Percentiles rank a stretch among this genome's conserved stretches.
Conservation (phyloP, 768 basidiomycete species). For the Cyclocybe cylindracea region DNA sequence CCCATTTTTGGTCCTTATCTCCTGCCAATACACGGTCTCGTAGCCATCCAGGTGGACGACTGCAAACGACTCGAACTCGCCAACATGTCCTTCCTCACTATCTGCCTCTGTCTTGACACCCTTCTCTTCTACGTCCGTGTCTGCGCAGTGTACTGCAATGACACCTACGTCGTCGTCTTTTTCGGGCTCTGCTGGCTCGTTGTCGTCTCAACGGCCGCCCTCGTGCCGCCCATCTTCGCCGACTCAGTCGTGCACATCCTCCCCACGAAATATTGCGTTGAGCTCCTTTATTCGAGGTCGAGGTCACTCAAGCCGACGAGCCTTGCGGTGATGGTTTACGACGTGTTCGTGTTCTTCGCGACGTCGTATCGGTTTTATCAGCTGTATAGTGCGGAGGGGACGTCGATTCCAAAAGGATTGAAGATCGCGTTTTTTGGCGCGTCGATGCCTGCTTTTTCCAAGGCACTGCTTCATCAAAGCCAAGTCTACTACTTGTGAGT, state of each 20-base stretch:
- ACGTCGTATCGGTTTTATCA: conserved; percentile 5
- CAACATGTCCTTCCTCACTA: conserved; percentile 3
- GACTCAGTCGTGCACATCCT: not conserved
- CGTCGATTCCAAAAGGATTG: not conserved
- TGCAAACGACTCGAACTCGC: conserved; percentile 7
- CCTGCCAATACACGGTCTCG: not conserved
- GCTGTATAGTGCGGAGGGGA: not conserved
- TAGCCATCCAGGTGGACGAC: conserved; percentile 5
- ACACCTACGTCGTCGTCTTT: conserved; percentile 1
- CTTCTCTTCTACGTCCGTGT: conserved; percentile 13
- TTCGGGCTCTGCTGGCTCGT: conserved; percentile 7
- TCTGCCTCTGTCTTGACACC: conserved; percentile 4
- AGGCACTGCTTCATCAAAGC: conserved; percentile 5
- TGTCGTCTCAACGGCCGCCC: not conserved
- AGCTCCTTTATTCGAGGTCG: not conserved
- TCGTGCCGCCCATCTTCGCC: conserved; percentile 1
- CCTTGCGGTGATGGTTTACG: conserved; percentile 5
- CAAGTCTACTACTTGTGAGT: conserved; percentile 12
- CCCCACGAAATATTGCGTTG: conserved; percentile 8
- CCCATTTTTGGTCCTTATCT: not conserved
- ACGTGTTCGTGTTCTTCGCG: conserved; percentile 7
- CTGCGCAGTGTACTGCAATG: conserved; percentile 2
- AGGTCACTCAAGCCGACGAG: conserved; percentile 1
- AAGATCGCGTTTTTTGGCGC: not conserved
- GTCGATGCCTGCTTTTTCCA: not conserved